Evolutionary conservation across 2,329 filamentous ascomycete genomes (phyloP).

Genomic region (Ceratocystis harringtonii): DNA sequence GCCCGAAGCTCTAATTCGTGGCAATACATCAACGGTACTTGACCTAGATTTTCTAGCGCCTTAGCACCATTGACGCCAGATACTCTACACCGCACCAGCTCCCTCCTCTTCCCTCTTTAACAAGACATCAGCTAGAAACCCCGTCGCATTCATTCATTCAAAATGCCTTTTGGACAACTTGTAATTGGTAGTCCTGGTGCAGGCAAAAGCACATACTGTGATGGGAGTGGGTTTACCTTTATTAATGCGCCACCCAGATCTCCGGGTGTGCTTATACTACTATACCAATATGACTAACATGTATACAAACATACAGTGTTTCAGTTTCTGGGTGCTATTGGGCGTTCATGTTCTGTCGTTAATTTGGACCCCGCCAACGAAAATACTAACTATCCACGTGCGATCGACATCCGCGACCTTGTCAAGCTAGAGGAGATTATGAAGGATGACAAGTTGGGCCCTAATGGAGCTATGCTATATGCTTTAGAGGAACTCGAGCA

Average conservation of each 20-base stretch:
- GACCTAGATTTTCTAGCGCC: background rate
- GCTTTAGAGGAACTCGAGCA: constrained; percentile 89
- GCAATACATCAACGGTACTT: no score
- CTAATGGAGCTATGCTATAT: constrained; percentile 84
- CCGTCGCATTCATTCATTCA: constrained; percentile 10
- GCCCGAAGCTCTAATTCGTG: no score
- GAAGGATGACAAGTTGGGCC: constrained; percentile 75
- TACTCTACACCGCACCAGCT: background rate
- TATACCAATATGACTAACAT: background rate
- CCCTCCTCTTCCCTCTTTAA: background rate
- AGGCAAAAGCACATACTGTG: constrained; percentile 95
- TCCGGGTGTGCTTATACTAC: background rate
- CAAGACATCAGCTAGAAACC: background rate
- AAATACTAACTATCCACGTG: constrained; percentile 72
- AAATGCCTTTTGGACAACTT: constrained; percentile 56
- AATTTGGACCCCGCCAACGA: constrained; percentile 98
- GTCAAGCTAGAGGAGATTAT: constrained; percentile 91
- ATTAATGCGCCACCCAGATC: background rate
- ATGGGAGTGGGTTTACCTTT: constrained; percentile 52
- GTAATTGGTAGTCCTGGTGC: constrained; percentile 88
- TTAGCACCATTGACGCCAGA: background rate
- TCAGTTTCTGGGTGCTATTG: constrained; percentile 92
- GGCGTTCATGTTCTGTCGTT: constrained; percentile 83
- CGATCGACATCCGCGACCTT: constrained; percentile 77
- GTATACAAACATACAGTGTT: constrained; percentile 45